Evolutionary conservation across 2,329 filamentous ascomycete species (phyloP).

Genomic region (Beauveria sp.): DNA sequence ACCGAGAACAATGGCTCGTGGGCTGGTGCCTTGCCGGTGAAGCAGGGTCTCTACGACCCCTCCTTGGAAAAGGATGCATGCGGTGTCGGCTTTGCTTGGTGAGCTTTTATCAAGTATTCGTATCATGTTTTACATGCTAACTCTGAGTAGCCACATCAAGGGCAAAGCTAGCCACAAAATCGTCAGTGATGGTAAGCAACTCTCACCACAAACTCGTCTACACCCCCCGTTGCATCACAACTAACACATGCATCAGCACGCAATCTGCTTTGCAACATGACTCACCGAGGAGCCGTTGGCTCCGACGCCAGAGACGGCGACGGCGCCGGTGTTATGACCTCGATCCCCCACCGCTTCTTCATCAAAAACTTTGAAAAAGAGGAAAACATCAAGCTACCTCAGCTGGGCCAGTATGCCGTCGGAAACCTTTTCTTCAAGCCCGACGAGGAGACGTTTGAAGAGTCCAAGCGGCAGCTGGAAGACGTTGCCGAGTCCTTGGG

Average conservation of each 20-base stretch:
- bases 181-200: conserved; percentile 81
- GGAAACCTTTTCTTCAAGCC: conserved; percentile 99
- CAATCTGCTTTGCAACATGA: conserved; percentile 98
- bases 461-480: conserved; percentile 90
- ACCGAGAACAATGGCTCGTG: conserved; percentile 78
- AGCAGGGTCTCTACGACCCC: conserved; percentile 98
- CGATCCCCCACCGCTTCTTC: conserved; percentile 97
- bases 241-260: conserved; percentile 49
- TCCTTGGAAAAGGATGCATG: conserved; percentile 97
- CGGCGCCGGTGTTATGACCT: conserved; percentile 98
- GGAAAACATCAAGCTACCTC: conserved; percentile 78
- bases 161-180: conserved; percentile 97
- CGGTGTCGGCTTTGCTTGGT: conserved; percentile 98
- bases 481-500: conserved; percentile 83
- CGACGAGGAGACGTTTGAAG: conserved; percentile 78
- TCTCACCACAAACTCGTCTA: neutral
- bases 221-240: neutral
- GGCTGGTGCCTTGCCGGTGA: conserved; percentile 91
- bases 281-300: conserved; percentile 95
- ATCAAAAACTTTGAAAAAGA: conserved; percentile 96
- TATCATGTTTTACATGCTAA: neutral
- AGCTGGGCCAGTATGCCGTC: conserved; percentile 87
- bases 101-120: conserved; percentile 28
- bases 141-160: conserved; percentile 73
- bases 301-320: conserved; percentile 97